Evolutionary conservation across 2,329 filamentous ascomycete genomes (phyloP), one percentile per base, ranked within the genome.

Genomic region (Calycina marina): DNA sequence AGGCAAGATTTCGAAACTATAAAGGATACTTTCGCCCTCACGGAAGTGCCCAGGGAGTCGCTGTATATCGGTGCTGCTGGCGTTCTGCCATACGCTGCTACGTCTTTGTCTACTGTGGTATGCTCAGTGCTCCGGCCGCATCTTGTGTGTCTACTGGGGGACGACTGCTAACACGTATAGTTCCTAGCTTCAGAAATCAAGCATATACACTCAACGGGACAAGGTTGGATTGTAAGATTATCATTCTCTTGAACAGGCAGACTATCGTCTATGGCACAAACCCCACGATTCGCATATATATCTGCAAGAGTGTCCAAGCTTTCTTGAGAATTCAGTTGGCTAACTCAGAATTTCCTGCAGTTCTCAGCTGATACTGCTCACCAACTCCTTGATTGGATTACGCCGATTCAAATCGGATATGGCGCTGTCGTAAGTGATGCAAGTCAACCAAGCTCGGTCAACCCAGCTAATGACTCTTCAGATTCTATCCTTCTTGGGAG

Each of bases 401-500:
- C 93, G 59, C 85, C 85, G 9, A 60, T 94, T 32, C 88, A 94
- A 57, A 69, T 94, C 34, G 86, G 84, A 37, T 93, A 92, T 48
- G 86, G 88, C 34, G 88, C 86, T 29, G 73, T 92, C 36, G 74
- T 78, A 61, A 55, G 72, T 65, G 17, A 18, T 20, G 27, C 15
- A 25, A 18, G 14, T 12, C 5, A n/a, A 9, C 18, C 24, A 13
- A 15, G 12, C 3, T 16, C 5, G 12, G 25, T 14, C 22, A 4
- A 14, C n/a, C 8, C 28, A 18, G 13, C 36, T 42, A 10, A 43
- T 28, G 5, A 25, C 15, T 20, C 25, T 1, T 12, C 28, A 79
- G 74, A 90, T 93, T 48, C 80, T 93, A 47, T 93, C 85, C 16
- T 94, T 93, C 65, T 70, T 94, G 2, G 88, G 88, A 27, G 86